phyloP scores from a whole-genome alignment of 1,284 basidiomycete species.

The Anthracocystis panici-leucophaei region DNA sequence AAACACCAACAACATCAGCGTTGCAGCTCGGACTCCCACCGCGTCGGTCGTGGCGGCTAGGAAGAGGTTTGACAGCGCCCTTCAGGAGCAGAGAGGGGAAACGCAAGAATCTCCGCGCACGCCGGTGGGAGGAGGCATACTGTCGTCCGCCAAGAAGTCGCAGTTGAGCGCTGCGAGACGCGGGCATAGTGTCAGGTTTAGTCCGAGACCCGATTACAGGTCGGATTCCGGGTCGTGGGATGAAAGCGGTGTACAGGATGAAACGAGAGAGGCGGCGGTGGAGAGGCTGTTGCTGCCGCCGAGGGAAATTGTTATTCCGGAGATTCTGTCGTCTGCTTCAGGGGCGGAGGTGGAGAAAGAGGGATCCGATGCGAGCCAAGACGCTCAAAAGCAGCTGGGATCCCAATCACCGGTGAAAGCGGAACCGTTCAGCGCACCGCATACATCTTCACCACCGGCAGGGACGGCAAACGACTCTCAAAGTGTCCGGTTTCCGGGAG shows the following conservation, averaged over 20 bases:
- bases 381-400: too few species aligned
- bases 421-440: constrained; percentile 19
- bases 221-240: constrained; percentile 54
- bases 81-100: background rate
- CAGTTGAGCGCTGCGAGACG: constrained; percentile 15
- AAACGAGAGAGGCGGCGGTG: constrained; percentile 16
- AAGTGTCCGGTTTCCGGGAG: constrained; percentile 33
- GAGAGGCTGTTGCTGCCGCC: constrained; percentile 19
- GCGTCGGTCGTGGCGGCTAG: constrained; percentile 25
- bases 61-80: constrained; percentile 20
- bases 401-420: constrained; percentile 9
- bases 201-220: constrained; percentile 44
- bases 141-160: constrained; percentile 25
- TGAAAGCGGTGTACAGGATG: constrained; percentile 21
- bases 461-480: constrained; percentile 13
- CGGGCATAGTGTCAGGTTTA: constrained; percentile 45
- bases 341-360: background rate
- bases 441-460: constrained; percentile 18
- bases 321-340: constrained; percentile 17
- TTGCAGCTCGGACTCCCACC: constrained; percentile 18
- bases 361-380: background rate
- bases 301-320: constrained; percentile 26
- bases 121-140: constrained; percentile 20
- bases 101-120: constrained; percentile 14
- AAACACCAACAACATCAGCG: constrained; percentile 37